Evolutionary conservation across 2,329 filamentous ascomycete genomes (phyloP).

Genomic region (Aspergillus carbonarius): DNA sequence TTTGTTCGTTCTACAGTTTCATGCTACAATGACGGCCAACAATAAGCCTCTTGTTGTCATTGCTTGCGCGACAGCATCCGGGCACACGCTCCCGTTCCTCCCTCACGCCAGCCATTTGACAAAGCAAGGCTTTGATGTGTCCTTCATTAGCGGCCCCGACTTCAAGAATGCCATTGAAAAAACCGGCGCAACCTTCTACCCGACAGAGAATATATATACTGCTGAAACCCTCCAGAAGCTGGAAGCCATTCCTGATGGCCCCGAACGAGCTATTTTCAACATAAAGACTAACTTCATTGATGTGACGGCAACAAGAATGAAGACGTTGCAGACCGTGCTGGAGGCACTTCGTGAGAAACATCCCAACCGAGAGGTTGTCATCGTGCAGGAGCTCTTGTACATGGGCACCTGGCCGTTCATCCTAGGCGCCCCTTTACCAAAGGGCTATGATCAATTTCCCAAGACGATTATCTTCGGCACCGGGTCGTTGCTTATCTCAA

Average conservation of each 20-base stretch:
- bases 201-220: neutral
- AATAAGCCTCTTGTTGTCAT: slow-evolving; percentile 1
- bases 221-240: neutral
- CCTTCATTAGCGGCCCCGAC: slow-evolving; percentile 3
- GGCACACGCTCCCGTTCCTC: slow-evolving; percentile 4
- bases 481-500: neutral
- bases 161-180: neutral
- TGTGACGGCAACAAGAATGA: neutral
- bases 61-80: neutral
- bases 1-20: neutral
- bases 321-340: neutral
- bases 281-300: neutral
- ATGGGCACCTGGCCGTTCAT: neutral
- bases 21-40: neutral
- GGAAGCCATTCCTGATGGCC: neutral
- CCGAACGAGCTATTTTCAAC: neutral
- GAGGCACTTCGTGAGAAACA: neutral
- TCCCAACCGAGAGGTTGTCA: neutral
- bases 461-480: neutral
- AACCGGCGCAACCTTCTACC: slow-evolving; percentile 7
- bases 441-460: slow-evolving; percentile 1
- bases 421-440: slow-evolving; percentile 1
- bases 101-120: neutral
- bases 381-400: neutral
- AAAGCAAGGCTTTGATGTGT: slow-evolving; percentile 1